These are phyloP conservation scores for Pleurozium schreberi DNA, from an alignment of 225 moss, liverwort and hornwort species.

Conservation along the genomic window DNA sequence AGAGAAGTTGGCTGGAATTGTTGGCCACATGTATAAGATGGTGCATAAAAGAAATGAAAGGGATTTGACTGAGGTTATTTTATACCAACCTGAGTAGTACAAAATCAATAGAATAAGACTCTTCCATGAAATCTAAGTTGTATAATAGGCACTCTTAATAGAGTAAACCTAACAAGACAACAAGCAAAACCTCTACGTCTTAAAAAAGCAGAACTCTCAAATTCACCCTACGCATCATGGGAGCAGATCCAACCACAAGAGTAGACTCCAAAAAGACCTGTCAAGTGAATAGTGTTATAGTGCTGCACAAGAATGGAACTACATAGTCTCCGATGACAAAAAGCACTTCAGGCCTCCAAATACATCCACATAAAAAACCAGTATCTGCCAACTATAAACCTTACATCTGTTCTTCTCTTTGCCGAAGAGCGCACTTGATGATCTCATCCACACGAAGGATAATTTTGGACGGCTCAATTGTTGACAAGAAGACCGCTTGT, in stretches of 20 bases:
- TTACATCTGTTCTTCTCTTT: constrained; percentile 95
- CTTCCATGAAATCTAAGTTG: too few relatives aligned
- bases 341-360: background rate
- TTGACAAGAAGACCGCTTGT: constrained; percentile 78
- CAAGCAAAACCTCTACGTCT: too few relatives aligned
- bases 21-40: too few relatives aligned
- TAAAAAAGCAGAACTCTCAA: too few relatives aligned
- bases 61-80: too few relatives aligned
- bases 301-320: background rate
- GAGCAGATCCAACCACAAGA: background rate
- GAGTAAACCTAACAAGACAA: too few relatives aligned
- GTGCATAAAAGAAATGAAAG: too few relatives aligned
- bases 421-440: constrained; percentile 90
- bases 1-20: too few relatives aligned
- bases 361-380: background rate
- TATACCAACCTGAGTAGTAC: too few relatives aligned
- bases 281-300: background rate
- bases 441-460: constrained; percentile 99
- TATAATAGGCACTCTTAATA: too few relatives aligned
- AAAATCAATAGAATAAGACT: too few relatives aligned
- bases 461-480: constrained; percentile 94
- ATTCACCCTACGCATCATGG: background rate
- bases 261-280: background rate
- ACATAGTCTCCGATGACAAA: background rate
- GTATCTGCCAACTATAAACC: background rate